A percentile compares a stretch with the other conserved stretches of the same genome.
These are phyloP conservation scores for Hericium rajendrae DNA, from an alignment of 768 basidiomycete genomes.

Conservation along the genomic window DNA sequence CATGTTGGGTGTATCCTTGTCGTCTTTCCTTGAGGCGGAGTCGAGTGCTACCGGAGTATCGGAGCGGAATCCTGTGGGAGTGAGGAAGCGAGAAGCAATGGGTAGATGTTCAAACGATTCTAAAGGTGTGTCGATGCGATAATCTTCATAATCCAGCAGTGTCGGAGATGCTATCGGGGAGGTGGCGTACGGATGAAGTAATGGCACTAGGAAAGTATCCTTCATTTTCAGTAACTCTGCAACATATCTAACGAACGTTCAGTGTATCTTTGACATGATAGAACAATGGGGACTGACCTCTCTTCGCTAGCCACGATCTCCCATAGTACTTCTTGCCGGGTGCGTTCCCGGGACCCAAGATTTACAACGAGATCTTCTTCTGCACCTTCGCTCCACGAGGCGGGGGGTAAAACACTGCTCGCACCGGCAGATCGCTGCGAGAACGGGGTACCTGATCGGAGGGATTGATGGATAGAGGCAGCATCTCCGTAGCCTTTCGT, in stretches of 20 bases:
- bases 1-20: constrained; percentile 47
- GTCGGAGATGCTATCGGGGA: constrained; percentile 48
- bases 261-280: constrained; percentile 9
- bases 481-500: constrained; percentile 36
- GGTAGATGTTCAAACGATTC: constrained; percentile 73
- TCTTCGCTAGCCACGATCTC: constrained; percentile 97
- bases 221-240: constrained; percentile 85
- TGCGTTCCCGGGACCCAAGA: constrained; percentile 87
- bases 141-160: constrained; percentile 61
- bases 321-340: constrained; percentile 92
- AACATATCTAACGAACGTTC: constrained; percentile 60
- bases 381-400: constrained; percentile 90
- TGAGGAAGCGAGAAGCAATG: constrained; percentile 89
- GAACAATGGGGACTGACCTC: constrained; percentile 41
- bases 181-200: constrained; percentile 76
- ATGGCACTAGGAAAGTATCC: constrained; percentile 84
- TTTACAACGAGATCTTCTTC: constrained; percentile 92
- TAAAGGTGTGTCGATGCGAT: constrained; percentile 52
- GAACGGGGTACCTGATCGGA: constrained; percentile 76
- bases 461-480: constrained; percentile 47
- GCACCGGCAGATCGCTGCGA: constrained; percentile 64
- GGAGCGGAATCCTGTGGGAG: constrained; percentile 40
- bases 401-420: constrained; percentile 64
- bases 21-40: constrained; percentile 29
- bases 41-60: constrained; percentile 32